Percentiles rank a stretch among this genome's conserved stretches.
Conservation (phyloP, 768 basidiomycete species). For the Suillus plorans region DNA sequence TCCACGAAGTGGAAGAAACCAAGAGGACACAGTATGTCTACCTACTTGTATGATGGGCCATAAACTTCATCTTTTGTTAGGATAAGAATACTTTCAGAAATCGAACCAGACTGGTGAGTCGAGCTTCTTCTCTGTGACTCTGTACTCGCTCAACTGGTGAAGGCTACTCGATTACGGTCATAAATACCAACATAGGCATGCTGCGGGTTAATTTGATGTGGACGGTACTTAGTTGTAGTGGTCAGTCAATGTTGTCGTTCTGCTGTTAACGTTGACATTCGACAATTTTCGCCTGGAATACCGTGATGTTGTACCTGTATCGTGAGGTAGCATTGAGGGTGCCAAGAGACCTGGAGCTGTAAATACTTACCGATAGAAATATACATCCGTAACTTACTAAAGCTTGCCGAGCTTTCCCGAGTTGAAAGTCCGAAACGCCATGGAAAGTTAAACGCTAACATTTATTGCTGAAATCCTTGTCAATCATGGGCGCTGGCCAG, state of each 20-base stretch:
- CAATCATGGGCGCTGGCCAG: slow-evolving; percentile 64
- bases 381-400: not conserved
- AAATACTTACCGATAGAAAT: not conserved
- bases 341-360: not conserved
- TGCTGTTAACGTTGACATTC: not conserved
- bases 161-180: slow-evolving; percentile 54
- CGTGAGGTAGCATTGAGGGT: not conserved
- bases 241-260: not conserved
- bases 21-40: slow-evolving; percentile 82
- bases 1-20: slow-evolving; percentile 95
- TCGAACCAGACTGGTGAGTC: slow-evolving; percentile 88
- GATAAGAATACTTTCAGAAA: slow-evolving; percentile 90
- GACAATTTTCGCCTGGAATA: not conserved
- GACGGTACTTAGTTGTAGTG: not conserved
- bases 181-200: slow-evolving; percentile 39
- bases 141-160: slow-evolving; percentile 8
- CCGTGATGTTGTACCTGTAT: not conserved
- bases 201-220: not conserved
- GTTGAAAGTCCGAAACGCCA: not conserved
- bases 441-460: not conserved
- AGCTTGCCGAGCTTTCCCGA: not conserved
- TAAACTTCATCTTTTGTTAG: slow-evolving; percentile 38
- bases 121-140: not conserved
- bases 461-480: not conserved
- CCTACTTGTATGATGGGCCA: not conserved